Base-by-base conservation (phyloP, 352 stramenopile genomes). In the Albugo laibachii region DNA sequence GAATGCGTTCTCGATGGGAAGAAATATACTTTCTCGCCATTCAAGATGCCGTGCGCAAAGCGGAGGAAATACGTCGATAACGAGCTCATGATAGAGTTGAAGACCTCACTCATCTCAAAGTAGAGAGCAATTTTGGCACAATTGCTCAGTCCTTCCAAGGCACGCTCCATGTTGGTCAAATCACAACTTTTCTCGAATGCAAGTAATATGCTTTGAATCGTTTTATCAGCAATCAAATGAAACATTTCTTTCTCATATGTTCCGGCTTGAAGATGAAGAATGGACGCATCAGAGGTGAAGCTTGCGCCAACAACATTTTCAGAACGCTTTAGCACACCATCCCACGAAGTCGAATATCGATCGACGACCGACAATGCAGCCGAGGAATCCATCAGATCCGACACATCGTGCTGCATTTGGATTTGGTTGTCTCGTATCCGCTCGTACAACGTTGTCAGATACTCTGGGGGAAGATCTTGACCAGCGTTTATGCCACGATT, bases 171-270 rank as follows among this genome's bases (percentile, higher is more conserved):
- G 55, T 84, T 92, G 37, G 59, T 74, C 15, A 82, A 48, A 41
- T 92, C 79, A 48, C 71, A 80, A 10, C 76, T 89, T 55, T 82
- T 86, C 52, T 89, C 76, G 40, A 82, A 92, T 14, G 77, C 76
- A 21, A 84, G 52, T 13, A 85, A 51, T 36, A 89, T 81, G 44
- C 72, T 83, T 53, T 81, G 76, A 39, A 87, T 82, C 1, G 76
- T 80, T 12, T 55, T 69, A 38, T 92, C 79, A 3, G 69, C 72
- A 31, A 92, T 80, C 36, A 92, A 47, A 14, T 75, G 73, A 53
- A 92, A 89, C 79, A 92, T 92, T 39, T 92, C 79, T 37, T 83
- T 81, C 58, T 92, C 79, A 48, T 89, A 87, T 0, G 83, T 53
- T 40, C 79, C 79, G 24, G 79, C 79, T 0, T 75, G 76, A 0